Evolutionary conservation across 495 filamentous ascomycete species (phyloP).

Genomic region (Tuber calosporum): DNA sequence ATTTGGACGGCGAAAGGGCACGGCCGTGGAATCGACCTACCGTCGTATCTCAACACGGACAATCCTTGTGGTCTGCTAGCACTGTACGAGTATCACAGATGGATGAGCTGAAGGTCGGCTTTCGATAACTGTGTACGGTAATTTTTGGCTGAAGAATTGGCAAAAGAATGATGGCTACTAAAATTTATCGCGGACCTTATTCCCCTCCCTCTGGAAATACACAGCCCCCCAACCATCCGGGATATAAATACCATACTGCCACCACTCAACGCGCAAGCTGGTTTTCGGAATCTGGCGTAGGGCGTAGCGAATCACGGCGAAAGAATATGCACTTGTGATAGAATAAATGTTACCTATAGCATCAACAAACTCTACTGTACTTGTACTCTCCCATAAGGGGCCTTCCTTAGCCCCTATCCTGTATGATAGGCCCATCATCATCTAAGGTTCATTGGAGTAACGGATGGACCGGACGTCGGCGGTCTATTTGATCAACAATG

Average conservation of each 20-base stretch:
- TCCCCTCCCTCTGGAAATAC: background rate
- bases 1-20: background rate
- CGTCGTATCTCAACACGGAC: background rate
- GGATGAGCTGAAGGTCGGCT: background rate
- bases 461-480: too few species aligned
- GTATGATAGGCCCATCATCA: background rate
- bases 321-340: background rate
- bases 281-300: background rate
- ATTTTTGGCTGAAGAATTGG: background rate
- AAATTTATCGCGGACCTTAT: background rate
- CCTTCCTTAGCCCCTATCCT: too few species aligned
- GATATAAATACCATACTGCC: background rate
- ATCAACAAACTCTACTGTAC: background rate
- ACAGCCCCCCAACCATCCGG: background rate
- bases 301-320: background rate
- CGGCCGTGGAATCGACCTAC: background rate
- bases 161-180: background rate
- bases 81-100: background rate
- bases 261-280: background rate
- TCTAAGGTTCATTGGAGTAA: background rate
- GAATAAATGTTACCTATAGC: background rate
- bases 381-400: too few species aligned
- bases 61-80: background rate
- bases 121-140: background rate
- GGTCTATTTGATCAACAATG: background rate